Conservation (phyloP, 768 basidiomycete species). For the Scleroderma bovista region DNA sequence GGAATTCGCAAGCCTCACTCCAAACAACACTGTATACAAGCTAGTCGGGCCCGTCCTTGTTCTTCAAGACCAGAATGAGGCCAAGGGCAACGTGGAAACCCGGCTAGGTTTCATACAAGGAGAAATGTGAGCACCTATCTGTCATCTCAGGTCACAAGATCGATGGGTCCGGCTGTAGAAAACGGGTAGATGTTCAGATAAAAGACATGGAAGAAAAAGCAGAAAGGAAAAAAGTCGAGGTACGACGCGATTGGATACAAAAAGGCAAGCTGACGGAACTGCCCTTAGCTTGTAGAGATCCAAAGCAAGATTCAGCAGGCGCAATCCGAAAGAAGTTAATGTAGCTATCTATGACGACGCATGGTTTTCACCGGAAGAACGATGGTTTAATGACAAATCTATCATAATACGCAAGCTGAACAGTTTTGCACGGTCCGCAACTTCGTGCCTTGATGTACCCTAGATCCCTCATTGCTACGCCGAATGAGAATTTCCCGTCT, state of each 20-base stretch:
- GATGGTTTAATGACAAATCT: constrained; percentile 26
- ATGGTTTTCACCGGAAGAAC: constrained; percentile 1
- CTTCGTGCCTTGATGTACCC: constrained; percentile 48
- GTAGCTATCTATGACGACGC: neutral
- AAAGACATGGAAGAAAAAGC: constrained; percentile 71
- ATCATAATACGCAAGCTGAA: constrained; percentile 41
- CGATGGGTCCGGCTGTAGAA: constrained; percentile 34
- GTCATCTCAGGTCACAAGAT: neutral
- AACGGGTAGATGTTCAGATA: constrained; percentile 76
- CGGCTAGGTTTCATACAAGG: constrained; percentile 82
- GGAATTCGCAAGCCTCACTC: constrained; percentile 77
- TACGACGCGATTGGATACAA: constrained; percentile 20
- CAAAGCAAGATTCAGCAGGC: constrained; percentile 49
- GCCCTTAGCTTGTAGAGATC: constrained; percentile 54
- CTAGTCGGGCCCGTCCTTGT: constrained; percentile 87
- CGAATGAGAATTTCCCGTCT: constrained; percentile 42
- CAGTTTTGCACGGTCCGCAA: constrained; percentile 34
- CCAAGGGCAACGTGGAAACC: constrained; percentile 82
- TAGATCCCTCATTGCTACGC: constrained; percentile 50
- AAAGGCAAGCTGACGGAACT: constrained; percentile 10
- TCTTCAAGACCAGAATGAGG: constrained; percentile 83
- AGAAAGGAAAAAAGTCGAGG: constrained; percentile 83
- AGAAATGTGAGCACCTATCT: constrained; percentile 63
- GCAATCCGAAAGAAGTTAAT: constrained; percentile 23
- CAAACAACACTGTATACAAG: constrained; percentile 83